Base-by-base conservation (phyloP, 352 stramenopile species). In the Pelagophyceae sp. region DNA sequence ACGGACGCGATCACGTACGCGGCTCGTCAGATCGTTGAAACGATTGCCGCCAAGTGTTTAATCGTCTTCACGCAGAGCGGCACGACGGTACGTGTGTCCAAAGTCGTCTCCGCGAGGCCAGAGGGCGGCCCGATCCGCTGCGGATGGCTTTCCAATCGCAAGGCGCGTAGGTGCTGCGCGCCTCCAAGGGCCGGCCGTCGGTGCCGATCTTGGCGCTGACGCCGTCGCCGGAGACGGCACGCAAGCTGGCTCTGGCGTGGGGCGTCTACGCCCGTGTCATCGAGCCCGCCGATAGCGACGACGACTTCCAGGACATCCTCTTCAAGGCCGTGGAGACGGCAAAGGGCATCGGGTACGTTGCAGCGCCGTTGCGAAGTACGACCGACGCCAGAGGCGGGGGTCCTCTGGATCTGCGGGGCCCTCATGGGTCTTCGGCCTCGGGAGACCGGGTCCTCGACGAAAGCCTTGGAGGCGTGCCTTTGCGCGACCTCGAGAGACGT, bases 1-100 rank as follows among this genome's bases (percentile, higher is more conserved):
- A 88, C 88, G n/a, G 84, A 87, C 82, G 87, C 89, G 33, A 90
- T 93, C 64, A 92, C 90, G 77, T 76, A 86, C 29, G 88, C 88
- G 51, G 89, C 89, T 27, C 77, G 84, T 50, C 84, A 90, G 76
- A 84, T 93, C 60, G 80, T 84, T 0, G 81, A 83, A 45, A 89
- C 86, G 29, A 85, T 92, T 31, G 80, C 84, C 31, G 87, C 88
- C 27, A 92, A 91, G 80, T 82, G 80, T 31, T 88, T 94, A 72
- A 86, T 90, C 64, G 84, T 82, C 54, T 93, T 94, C 82, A 92
- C 85, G 63, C 76, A 87, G 1, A 71, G 82, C 25, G 89, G 89
- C 54, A 85, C 81, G 0, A 94, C 89, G 1, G 88, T n/a, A n/a
- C n/a, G n/a, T n/a, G n/a, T n/a, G n/a, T n/a, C n/a, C n/a, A n/a